Base-by-base conservation (phyloP, 129 eudicot species). In the Apium graveolens region DNA sequence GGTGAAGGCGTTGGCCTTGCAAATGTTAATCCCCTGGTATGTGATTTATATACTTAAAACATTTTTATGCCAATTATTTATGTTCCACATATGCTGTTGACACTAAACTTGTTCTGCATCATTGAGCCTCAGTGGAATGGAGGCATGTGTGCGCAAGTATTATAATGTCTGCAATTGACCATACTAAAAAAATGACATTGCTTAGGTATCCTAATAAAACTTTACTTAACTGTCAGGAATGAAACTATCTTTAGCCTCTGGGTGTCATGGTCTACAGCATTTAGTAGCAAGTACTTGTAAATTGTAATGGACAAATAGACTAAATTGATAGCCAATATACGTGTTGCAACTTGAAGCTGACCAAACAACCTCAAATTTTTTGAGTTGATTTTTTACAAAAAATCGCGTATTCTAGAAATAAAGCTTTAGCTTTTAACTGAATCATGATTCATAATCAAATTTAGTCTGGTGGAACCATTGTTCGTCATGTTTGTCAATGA, bases 1-100 rank as follows among this genome's bases (percentile, higher is more conserved):
- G 97, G 98, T 74, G 91, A 81, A 76, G 98, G 98, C 42, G 77
- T 0, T 18, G 98, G 98, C 60, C 80, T 91, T 80, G 78, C 91
- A 13, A 91, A 91, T 81, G 76, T 89, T 49, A 86, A 85, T 81
- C 88, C 87, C 14, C 82, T 93, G 98, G 98, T 77, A 70, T 16
- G 51, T 35, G 34, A 65, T 77, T 26, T 35, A n/a, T 43, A 29
- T 42, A 45, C 69, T 71, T 44, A 2, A 57, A 38, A 71, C 55
- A 45, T 76, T 60, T n/a, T 49, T 21, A 10, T 11, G 17, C 32
- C 32, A 10, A 10, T 2, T 3, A 11, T 60, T 60, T 53, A 24
- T 21, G 27, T 53, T 21, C 27, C 27, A 53, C 45, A 17, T 51
- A 65, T 41, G 12, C 43, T n/a, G 9, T 72, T n/a, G 68, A 34